A percentile compares a stretch with the other conserved stretches of the same genome.
phyloP scores from a whole-genome alignment of 179 eudicot genomes.

The Amaranthus tricolor region DNA sequence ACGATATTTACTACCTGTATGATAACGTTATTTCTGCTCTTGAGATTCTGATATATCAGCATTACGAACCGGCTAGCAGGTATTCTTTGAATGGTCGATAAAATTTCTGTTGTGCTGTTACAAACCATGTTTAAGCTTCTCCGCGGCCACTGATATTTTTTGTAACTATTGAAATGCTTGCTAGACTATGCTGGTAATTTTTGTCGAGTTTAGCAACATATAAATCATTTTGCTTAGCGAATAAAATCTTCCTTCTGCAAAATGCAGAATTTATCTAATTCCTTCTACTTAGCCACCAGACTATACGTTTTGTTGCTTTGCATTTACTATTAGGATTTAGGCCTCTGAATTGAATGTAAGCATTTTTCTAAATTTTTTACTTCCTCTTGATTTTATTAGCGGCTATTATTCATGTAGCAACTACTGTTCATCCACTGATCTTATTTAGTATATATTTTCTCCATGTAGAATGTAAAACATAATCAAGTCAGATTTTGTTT shows the following conservation, averaged over 20 bases:
- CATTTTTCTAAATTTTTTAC: neutral
- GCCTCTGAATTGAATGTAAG: neutral
- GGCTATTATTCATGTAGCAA: too few species aligned
- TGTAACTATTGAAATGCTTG: conserved; percentile 21
- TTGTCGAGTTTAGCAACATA: conserved; percentile 12
- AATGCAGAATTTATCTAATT: neutral
- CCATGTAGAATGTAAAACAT: too few species aligned
- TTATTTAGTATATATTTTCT: too few species aligned
- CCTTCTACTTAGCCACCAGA: neutral
- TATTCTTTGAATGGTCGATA: neutral
- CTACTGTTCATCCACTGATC: too few species aligned
- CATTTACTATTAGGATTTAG: neutral
- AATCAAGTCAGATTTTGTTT: too few species aligned
- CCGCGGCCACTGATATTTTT: conserved; percentile 18
- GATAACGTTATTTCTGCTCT: conserved; percentile 27
- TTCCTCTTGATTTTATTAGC: too few species aligned
- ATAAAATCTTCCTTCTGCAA: conserved; percentile 7
- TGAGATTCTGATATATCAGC: conserved; percentile 31
- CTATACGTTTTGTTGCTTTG: neutral
- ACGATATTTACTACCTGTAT: conserved; percentile 18
- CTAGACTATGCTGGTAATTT: conserved; percentile 14
- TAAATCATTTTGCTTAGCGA: conserved; percentile 16
- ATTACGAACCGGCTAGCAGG: neutral
- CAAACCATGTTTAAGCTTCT: conserved; percentile 2
- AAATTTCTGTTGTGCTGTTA: conserved; percentile 20